phyloP scores from a whole-genome alignment of 1,284 basidiomycete genomes.

The Ustilago sp. region DNA sequence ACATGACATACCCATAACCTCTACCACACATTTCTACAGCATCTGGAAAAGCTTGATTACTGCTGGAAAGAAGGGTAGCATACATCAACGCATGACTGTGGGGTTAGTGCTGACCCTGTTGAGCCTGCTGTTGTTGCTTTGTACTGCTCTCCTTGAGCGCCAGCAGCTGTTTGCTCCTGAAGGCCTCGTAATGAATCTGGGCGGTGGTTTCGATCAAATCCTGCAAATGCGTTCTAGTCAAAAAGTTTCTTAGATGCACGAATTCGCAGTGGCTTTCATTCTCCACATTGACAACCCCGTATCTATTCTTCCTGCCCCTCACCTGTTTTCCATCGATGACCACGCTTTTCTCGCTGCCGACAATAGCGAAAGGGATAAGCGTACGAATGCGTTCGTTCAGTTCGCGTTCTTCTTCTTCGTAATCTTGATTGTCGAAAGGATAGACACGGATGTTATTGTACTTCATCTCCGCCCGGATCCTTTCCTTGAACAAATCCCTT shows the following conservation, averaged over 20 bases:
- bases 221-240: conserved; percentile 92
- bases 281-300: conserved; percentile 98
- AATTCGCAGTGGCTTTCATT: conserved; percentile 95
- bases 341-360: conserved; percentile 93
- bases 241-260: conserved; percentile 94
- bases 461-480: conserved; percentile 92
- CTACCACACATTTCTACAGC: too few species aligned
- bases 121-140: conserved; percentile 59
- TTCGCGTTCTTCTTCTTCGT: conserved; percentile 87
- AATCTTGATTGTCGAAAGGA: conserved; percentile 96
- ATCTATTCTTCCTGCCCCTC: conserved; percentile 94
- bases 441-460: conserved; percentile 94
- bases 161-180: conserved; percentile 95
- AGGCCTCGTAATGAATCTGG: conserved; percentile 98
- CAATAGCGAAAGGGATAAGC: conserved; percentile 95
- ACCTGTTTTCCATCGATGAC: conserved; percentile 96
- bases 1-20: too few species aligned
- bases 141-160: conserved; percentile 82
- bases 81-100: too few species aligned
- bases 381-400: conserved; percentile 91
- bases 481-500: conserved; percentile 89
- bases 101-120: conserved; percentile 7
- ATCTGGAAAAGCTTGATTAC: too few species aligned
- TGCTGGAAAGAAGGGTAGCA: too few species aligned
- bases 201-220: conserved; percentile 99